These are phyloP conservation scores for Phylloporus scabripes DNA, from an alignment of 768 basidiomycete species.

Conservation along the genomic window DNA sequence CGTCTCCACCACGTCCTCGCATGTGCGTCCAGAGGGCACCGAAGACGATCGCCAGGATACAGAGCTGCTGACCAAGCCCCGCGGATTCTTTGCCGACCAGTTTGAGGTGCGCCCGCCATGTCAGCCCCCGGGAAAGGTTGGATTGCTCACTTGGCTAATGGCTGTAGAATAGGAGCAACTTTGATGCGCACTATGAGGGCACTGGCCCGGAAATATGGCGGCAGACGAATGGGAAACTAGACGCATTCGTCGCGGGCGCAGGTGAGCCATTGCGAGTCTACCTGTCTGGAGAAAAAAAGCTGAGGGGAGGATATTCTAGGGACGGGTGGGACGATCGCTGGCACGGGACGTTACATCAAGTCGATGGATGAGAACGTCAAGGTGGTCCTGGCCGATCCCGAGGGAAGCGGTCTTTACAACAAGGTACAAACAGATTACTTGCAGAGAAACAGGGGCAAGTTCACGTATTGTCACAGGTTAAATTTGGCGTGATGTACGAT, in stretches of 20 bases:
- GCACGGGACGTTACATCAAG: slow-evolving; percentile 76
- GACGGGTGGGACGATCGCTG: slow-evolving; percentile 95
- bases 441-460: background rate
- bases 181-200: slow-evolving; percentile 78
- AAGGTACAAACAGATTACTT: slow-evolving; percentile 54
- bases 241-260: slow-evolving; percentile 88
- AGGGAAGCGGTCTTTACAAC: slow-evolving; percentile 93
- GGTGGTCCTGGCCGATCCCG: slow-evolving; percentile 83
- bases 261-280: slow-evolving; percentile 38
- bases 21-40: slow-evolving; percentile 33
- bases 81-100: slow-evolving; percentile 94
- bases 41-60: slow-evolving; percentile 34
- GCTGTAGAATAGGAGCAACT: slow-evolving; percentile 74
- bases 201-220: slow-evolving; percentile 96
- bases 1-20: slow-evolving; percentile 46
- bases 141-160: background rate
- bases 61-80: slow-evolving; percentile 46
- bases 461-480: slow-evolving; percentile 46
- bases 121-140: background rate
- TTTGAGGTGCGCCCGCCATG: slow-evolving; percentile 57
- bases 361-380: slow-evolving; percentile 58
- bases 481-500: slow-evolving; percentile 93
- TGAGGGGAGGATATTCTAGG: slow-evolving; percentile 37
- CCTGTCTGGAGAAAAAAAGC: background rate
- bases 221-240: slow-evolving; percentile 76